Base-by-base conservation (phyloP, 768 basidiomycete genomes). In the Pseudohyphozyma bogoriensis region DNA sequence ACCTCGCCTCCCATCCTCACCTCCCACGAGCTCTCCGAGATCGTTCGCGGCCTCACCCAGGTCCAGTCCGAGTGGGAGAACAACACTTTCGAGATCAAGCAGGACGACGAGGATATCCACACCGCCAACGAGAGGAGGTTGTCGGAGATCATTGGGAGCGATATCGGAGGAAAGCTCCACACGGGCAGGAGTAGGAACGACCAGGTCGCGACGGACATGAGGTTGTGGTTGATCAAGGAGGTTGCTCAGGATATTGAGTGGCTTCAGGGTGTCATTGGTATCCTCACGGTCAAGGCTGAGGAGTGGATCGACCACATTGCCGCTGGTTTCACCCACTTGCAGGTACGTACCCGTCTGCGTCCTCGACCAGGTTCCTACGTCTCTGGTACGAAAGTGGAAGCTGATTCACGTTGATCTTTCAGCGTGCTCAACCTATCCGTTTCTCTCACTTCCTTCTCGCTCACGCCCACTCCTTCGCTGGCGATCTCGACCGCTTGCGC, bases 41-140 rank as follows among this genome's bases (percentile, higher is more conserved):
- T 83, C 51, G 76, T 81, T 45, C 66, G 73, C 44, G 93, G 93
- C 13, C 79, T 99, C 51, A 74, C 78, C 59, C 73, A 75, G 35
- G 91, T 99, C 50, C 83, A 79, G 56, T 78, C 80, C 68, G 95
- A 97, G 76, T 99, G 95, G 95, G 79, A 81, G 67, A 78, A 77
- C 22, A 85, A 87, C 49, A 77, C 77, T 86, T 99, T 99, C 71
- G 72, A 76, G 58, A 75, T 83, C 33, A 78, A 85, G 62, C 77
- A 82, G n/a, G 90, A 93, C 68, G 95, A 99, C 69, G 95, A 99
- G 71, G 95, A 99, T 71, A 97, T 99, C 61, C 93, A 97, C 73
- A 99, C 95, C 16, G 95, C 95, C 56, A 99, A 97, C 70, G 95
- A 99, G 73, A 83, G 95, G 50, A 82, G 95, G 44, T 75, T 99